phyloP scores from a whole-genome alignment of 169 alveolate genomes.

The Plasmodium vinckei region DNA sequence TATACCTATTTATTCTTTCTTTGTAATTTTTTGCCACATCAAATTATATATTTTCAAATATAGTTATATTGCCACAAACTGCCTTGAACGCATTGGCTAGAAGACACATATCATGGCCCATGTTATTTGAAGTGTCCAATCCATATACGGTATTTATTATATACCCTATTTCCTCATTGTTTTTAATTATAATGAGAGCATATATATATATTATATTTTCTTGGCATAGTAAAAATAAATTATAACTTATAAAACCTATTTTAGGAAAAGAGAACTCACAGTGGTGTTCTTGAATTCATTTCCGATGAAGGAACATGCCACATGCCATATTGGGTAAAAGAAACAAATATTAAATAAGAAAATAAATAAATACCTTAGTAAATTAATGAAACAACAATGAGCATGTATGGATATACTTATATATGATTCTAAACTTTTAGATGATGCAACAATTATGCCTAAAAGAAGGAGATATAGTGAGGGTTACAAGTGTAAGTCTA shows the following conservation, averaged over 20 bases:
- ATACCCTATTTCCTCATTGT: not conserved
- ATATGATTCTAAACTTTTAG: slow-evolving; percentile 55
- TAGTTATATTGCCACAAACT: slow-evolving; percentile 87
- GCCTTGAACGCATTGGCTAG: slow-evolving; percentile 89
- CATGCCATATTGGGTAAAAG: slow-evolving; percentile 93
- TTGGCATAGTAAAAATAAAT: not conserved
- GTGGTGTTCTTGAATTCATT: slow-evolving; percentile 95
- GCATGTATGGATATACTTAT: not conserved
- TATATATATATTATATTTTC: not conserved
- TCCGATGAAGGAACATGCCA: slow-evolving; percentile 96
- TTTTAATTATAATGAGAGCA: not conserved
- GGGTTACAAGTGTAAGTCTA: slow-evolving; percentile 89
- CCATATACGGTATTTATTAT: slow-evolving; percentile 75
- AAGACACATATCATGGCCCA: slow-evolving; percentile 91
- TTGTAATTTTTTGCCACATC: not conserved
- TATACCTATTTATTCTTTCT: not conserved
- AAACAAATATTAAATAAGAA: not conserved
- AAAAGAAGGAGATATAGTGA: slow-evolving; percentile 91
- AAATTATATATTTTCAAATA: not conserved
- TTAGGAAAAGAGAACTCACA: slow-evolving; percentile 87
- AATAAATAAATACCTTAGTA: not conserved
- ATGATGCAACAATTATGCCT: slow-evolving; percentile 93
- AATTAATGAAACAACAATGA: not conserved
- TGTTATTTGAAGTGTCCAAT: slow-evolving; percentile 88
- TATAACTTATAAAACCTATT: not conserved